These are phyloP conservation scores for Leishmania lainsoni DNA, from an alignment of 208 protist genomes.

Conservation along the genomic window DNA sequence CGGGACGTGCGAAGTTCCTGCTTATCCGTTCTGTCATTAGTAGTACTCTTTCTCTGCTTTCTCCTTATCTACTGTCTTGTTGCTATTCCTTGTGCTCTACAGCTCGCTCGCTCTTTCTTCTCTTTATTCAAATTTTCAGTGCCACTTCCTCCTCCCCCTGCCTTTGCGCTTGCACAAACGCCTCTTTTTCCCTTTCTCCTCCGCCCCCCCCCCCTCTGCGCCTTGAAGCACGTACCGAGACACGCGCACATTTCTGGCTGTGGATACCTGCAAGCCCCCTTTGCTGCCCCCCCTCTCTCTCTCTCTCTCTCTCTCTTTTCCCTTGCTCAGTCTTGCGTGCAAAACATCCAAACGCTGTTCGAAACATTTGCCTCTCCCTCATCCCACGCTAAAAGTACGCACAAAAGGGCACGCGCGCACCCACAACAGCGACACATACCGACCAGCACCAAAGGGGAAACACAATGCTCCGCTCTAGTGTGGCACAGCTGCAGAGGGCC, in stretches of 20 bases:
- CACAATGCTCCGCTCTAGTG: conserved; percentile 37
- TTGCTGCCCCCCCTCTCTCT: no score
- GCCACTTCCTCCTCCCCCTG: neutral
- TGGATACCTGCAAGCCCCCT: no score
- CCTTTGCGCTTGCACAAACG: neutral
- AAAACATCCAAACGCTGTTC: no score
- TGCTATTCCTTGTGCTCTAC: neutral
- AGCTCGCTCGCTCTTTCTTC: neutral
- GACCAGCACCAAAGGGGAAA: conserved; percentile 8
- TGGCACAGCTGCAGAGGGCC: neutral
- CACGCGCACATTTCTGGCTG: no score
- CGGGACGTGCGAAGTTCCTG: neutral
- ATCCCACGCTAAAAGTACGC: no score
- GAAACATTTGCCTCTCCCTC: no score
- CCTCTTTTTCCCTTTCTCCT: neutral
- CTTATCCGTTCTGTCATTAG: conserved; percentile 1
- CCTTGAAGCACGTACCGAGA: no score
- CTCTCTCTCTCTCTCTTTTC: no score
- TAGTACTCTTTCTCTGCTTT: neutral
- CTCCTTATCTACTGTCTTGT: neutral
- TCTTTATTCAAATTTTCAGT: neutral
- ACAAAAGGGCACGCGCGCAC: neutral
- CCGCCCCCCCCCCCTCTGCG: neutral
- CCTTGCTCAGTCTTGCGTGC: no score
- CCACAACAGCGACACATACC: neutral